These are phyloP conservation scores for Spathaspora sp. DNA, from an alignment of 805 yeast species.

Conservation along the genomic window DNA sequence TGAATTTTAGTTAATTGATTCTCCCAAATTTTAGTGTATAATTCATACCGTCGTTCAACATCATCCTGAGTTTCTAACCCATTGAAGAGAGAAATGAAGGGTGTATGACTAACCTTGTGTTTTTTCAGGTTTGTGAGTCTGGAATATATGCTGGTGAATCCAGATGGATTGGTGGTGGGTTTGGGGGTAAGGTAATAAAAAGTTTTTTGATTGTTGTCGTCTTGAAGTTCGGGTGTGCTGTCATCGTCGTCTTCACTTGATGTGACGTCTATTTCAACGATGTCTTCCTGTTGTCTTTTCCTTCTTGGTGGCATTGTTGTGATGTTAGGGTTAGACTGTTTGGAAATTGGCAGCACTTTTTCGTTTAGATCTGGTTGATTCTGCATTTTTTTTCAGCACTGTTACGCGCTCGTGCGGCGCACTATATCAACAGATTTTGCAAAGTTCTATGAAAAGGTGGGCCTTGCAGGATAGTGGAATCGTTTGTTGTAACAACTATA, in stretches of 20 bases:
- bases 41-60: conserved; percentile 18
- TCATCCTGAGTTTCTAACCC: conserved; percentile 20
- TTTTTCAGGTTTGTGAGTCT: conserved; percentile 2
- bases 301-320: conserved; percentile 1
- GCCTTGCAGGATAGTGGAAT: too few species aligned
- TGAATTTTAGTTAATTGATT: conserved; percentile 25
- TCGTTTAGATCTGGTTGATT: neutral
- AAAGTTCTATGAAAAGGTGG: too few species aligned
- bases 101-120: conserved; percentile 8
- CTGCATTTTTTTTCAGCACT: neutral
- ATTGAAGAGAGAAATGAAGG: conserved; percentile 20
- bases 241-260: neutral
- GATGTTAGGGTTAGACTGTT: neutral
- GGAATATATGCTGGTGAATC: neutral
- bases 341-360: neutral
- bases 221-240: neutral
- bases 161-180: neutral
- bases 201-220: conserved; percentile 26
- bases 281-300: neutral
- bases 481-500: too few species aligned
- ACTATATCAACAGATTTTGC: too few species aligned
- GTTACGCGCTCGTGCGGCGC: too few species aligned
- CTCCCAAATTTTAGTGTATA: conserved; percentile 25
- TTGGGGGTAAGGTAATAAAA: conserved; percentile 26
- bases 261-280: neutral